phyloP scores from a whole-genome alignment of 257 asterid genomes.

The Lantana camara region DNA sequence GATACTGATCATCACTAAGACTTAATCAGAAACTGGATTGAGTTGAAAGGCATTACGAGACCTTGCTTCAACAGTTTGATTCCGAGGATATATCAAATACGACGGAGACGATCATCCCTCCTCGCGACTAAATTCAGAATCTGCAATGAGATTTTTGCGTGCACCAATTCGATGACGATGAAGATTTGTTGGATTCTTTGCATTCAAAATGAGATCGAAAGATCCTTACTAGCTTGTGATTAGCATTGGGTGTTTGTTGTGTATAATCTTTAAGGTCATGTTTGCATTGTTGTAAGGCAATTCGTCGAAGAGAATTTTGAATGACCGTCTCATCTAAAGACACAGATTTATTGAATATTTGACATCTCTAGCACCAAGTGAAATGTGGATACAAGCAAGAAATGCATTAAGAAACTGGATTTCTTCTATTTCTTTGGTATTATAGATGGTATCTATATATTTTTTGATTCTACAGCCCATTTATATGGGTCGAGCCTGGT shows the following conservation, averaged over 20 bases:
- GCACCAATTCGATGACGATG: neutral
- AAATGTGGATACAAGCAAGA: too few relatives aligned
- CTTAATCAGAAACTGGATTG: neutral
- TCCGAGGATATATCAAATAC: neutral
- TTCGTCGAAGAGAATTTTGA: neutral
- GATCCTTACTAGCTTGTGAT: neutral
- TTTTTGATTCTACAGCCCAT: too few relatives aligned
- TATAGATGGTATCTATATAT: too few relatives aligned
- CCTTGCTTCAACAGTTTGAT: neutral
- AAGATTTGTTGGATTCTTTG: slow-evolving; percentile 6
- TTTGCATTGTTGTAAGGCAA: neutral
- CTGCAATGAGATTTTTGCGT: slow-evolving; percentile 17
- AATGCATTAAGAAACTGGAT: too few relatives aligned
- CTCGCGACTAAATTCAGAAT: neutral
- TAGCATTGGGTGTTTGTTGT: neutral
- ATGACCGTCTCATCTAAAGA: neutral
- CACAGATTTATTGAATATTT: too few relatives aligned
- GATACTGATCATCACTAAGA: slow-evolving; percentile 27
- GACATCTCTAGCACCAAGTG: too few relatives aligned
- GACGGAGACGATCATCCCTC: neutral
- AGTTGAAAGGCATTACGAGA: neutral
- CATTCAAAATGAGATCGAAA: neutral
- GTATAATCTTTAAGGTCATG: neutral
- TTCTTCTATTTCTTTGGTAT: too few relatives aligned
- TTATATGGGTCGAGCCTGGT: too few relatives aligned